Evolutionary conservation across 176 grass and related monocot species (phyloP), one percentile per base, ranked within the genome.

Genomic region (Triticum monococcum): DNA sequence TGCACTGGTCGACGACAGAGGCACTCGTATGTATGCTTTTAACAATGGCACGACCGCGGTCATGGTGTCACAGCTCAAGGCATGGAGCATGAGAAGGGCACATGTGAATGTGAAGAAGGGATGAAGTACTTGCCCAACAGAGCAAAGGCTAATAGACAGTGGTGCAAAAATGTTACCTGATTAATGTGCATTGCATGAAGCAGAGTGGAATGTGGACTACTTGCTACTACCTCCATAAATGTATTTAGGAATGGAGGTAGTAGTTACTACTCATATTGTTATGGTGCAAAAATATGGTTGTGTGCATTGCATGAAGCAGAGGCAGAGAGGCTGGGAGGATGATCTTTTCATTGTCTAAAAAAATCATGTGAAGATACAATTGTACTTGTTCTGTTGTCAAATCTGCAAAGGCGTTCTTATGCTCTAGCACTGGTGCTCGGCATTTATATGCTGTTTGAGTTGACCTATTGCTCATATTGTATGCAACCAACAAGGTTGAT

Each of bases 11-110:
- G 22, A 43, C 0, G 11, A 72, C 37, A 72, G 2, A 41, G 36
- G 10, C 10, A 37, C 69, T 72, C 69, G 37, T 73, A 45, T 73
- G 37, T 73, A 73, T 73, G 37, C 2, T 37, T 45, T 73, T 73
- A 73, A 73, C n/a, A 73, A 73, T 25, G 38, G 70, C 70, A 73
- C n/a, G 12, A 43, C 22, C n/a, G 3, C 5, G 10, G 38, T 73
- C n/a, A 25, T 25, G 37, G 70, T 73, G 70, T 43, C 70, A 45
- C 70, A 45, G 22, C 70, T 73, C n/a, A 73, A 73, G n/a, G 70
- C 70, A 73, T 73, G 70, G 70, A 73, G 70, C 37, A 73, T 73
- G 70, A 43, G 2, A 5, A 73, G 70, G 41, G 38, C 70, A 43
- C 70, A 43, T 0, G 2, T 73, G 70, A 73, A 45, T 73, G 37